Percentiles rank a stretch among this genome's conserved stretches.
These are phyloP conservation scores for Carallia brachiata DNA, from an alignment of 345 rosid genomes.

Conservation along the genomic window DNA sequence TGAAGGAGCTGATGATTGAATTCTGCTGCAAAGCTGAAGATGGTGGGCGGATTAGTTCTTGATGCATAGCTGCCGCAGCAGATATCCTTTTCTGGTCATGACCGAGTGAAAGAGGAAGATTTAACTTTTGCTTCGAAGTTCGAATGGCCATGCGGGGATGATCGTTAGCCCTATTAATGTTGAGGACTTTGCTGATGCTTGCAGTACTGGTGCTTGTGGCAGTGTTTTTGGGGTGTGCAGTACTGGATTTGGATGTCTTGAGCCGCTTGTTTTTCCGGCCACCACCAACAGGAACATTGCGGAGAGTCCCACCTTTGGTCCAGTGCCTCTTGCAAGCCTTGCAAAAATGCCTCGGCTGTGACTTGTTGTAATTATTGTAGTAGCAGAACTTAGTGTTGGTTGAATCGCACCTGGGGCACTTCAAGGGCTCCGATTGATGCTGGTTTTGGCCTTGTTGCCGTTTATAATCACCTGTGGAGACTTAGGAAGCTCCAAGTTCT, in stretches of 20 bases:
- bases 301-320: slow-evolving; percentile 88
- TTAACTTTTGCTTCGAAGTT: slow-evolving; percentile 27
- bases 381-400: slow-evolving; percentile 89
- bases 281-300: slow-evolving; percentile 88
- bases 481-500: slow-evolving; percentile 33
- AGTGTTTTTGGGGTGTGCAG: neutral
- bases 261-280: slow-evolving; percentile 74
- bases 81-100: slow-evolving; percentile 26
- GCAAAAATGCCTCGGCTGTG: slow-evolving; percentile 91
- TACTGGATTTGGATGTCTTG: slow-evolving; percentile 28
- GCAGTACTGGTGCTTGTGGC: neutral
- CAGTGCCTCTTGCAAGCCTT: slow-evolving; percentile 92
- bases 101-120: slow-evolving; percentile 19
- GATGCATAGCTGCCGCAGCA: slow-evolving; percentile 23
- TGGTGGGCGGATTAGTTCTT: slow-evolving; percentile 22
- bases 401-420: slow-evolving; percentile 92
- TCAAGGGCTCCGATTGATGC: slow-evolving; percentile 50
- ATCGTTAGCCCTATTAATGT: slow-evolving; percentile 13
- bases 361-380: slow-evolving; percentile 82
- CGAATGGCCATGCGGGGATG: slow-evolving; percentile 22
- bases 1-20: slow-evolving; percentile 16
- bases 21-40: slow-evolving; percentile 27
- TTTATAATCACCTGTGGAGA: slow-evolving; percentile 18
- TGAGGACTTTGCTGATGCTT: neutral
- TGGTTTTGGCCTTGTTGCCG: slow-evolving; percentile 32